Base-by-base conservation (phyloP, 495 filamentous ascomycete genomes). In the Talaromyces ruber region DNA sequence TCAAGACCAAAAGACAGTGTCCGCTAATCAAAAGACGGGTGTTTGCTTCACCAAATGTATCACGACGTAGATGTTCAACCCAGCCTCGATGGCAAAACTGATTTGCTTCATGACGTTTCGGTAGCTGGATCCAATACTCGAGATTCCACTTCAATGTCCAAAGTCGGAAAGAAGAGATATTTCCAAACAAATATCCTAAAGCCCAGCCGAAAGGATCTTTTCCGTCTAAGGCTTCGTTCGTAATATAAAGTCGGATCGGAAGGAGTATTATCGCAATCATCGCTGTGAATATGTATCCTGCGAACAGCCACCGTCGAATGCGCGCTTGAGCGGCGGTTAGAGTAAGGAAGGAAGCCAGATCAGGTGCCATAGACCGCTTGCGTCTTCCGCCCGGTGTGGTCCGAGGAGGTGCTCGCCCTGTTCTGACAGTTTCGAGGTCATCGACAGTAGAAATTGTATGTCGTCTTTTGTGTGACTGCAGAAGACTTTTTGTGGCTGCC, bases 131-230 rank as follows among this genome's bases (percentile, higher is more conserved):
- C 92, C 92, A 97, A 57, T 77, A 66, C 58, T 88, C 84, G 11
- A 94, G 75, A 67, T 86, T 86, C 62, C 75, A 76, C 59, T 82
- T 81, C 29, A 88, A 74, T 8, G 90, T 80, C 71, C 83, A 79
- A 72, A 88, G 84, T 53, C 87, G 76, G 63, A 92, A 89, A 65
- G 72, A 74, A 0, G 80, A 79, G 7, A 93, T 68, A 66, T 96
- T 90, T 14, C 95, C 93, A 63, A 98, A 83, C 22, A 97, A 73
- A 71, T 98, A 98, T 2, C 88, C 87, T 4, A 96, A 71, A 0
- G 92, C 93, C 94, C 94, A 98, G 0, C 93, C 90, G 32, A 98
- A 82, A 0, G 94, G 93, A 64, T 98, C 94, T 47, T 83, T 68
- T 45, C 84, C 85, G 25, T 82, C 68, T 3, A 98, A 77, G 21